A percentile compares a stretch with the other conserved stretches of the same genome.
Conservation (phyloP, 2,329 filamentous ascomycete genomes). For the Monosporascus sp. region DNA sequence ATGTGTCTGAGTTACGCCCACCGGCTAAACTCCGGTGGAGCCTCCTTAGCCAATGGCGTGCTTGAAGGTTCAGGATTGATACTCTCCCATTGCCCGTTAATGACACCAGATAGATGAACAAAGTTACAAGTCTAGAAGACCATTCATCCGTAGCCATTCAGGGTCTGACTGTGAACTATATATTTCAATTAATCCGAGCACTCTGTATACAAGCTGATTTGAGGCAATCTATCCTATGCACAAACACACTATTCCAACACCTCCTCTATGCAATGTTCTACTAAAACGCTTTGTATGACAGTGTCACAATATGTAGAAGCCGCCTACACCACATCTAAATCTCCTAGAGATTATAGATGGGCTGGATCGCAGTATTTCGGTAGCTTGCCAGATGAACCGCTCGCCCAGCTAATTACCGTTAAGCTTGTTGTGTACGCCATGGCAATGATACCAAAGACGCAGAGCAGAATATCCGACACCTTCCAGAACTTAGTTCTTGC, state of each 20-base stretch:
- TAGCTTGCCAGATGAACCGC: constrained; percentile 40
- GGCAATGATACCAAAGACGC: constrained; percentile 75
- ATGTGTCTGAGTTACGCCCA: too few relatives aligned
- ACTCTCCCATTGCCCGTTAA: too few relatives aligned
- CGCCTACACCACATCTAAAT: not conserved
- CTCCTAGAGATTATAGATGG: constrained; percentile 11
- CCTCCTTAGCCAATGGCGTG: too few relatives aligned
- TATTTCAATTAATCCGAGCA: too few relatives aligned
- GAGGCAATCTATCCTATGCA: not conserved
- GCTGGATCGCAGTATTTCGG: constrained; percentile 52
- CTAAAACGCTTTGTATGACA: not conserved
- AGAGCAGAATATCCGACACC: constrained; percentile 67
- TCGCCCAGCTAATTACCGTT: constrained; percentile 83
- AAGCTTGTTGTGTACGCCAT: constrained; percentile 90
- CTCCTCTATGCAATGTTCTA: not conserved
- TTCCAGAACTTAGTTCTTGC: constrained; percentile 65
- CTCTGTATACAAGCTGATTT: too few relatives aligned
- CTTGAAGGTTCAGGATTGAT: too few relatives aligned
- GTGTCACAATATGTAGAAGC: too few relatives aligned
- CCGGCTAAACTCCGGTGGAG: too few relatives aligned
- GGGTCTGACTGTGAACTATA: too few relatives aligned
- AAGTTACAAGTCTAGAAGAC: too few relatives aligned
- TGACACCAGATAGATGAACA: too few relatives aligned
- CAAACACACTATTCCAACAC: not conserved
- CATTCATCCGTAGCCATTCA: too few relatives aligned